These are phyloP conservation scores for Talinum fruticosum DNA, from an alignment of 148 eudicot genomes.

Conservation along the genomic window DNA sequence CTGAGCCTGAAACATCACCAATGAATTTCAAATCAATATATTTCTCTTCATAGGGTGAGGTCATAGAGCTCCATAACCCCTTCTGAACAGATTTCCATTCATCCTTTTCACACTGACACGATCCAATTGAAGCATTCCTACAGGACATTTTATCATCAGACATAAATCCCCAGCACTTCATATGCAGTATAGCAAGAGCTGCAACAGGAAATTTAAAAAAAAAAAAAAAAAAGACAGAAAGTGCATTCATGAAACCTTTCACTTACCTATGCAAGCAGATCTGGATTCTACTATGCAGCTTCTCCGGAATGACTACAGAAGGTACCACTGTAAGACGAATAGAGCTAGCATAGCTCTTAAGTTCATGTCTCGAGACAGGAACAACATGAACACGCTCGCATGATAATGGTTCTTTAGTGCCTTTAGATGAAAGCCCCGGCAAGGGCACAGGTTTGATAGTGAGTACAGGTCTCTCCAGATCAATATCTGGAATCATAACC, in stretches of 20 bases:
- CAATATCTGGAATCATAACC: conserved; percentile 47
- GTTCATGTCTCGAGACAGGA: conserved; percentile 66
- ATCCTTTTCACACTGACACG: conserved; percentile 81
- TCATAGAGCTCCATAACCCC: conserved; percentile 62
- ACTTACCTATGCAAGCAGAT: conserved; percentile 82
- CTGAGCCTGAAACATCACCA: conserved; percentile 71
- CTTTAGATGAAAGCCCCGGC: conserved; percentile 35
- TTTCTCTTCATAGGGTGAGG: conserved; percentile 79
- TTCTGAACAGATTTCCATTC: conserved; percentile 65
- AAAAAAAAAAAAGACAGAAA: too few relatives aligned
- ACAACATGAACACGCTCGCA: conserved; percentile 66
- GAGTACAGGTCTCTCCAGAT: conserved; percentile 51
- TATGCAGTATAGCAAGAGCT: background rate
- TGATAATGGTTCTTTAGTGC: conserved; percentile 44
- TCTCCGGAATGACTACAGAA: conserved; percentile 78
- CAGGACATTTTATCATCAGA: conserved; percentile 18
- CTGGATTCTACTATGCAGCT: conserved; percentile 60
- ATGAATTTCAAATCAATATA: conserved; percentile 75
- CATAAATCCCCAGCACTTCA: background rate
- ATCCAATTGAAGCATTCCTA: conserved; percentile 76
- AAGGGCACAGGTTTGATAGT: conserved; percentile 50
- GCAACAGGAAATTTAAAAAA: background rate
- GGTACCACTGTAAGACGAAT: conserved; percentile 61
- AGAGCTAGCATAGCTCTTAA: conserved; percentile 67
- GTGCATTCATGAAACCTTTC: background rate